phyloP scores from a whole-genome alignment of 768 basidiomycete genomes.

The Serpula lacrymans region DNA sequence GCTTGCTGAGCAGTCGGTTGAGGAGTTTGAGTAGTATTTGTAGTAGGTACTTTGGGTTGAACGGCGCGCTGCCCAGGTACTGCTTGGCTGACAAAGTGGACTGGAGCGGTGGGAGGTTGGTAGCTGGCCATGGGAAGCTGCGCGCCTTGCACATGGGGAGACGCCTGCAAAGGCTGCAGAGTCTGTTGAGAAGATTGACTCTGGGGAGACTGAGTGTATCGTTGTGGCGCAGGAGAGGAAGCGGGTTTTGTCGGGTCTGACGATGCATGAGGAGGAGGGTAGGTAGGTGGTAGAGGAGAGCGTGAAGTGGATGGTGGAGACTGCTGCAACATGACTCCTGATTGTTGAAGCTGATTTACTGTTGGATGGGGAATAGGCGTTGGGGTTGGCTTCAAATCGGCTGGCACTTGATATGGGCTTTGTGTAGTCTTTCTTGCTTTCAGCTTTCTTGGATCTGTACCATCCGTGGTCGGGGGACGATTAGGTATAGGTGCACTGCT shows the following conservation, averaged over 20 bases:
- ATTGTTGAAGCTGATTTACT: slow-evolving; percentile 31
- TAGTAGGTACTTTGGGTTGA: slow-evolving; percentile 9
- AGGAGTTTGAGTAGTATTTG: too few species aligned
- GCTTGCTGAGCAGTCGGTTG: slow-evolving; percentile 17
- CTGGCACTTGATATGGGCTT: slow-evolving; percentile 20
- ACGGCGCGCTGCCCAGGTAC: slow-evolving; percentile 9
- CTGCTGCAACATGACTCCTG: slow-evolving; percentile 20
- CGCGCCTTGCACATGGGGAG: slow-evolving; percentile 24
- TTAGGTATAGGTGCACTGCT: too few species aligned
- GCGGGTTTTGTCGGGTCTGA: slow-evolving; percentile 16
- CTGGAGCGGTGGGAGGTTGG: slow-evolving; percentile 17
- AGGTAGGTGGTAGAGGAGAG: slow-evolving; percentile 17
- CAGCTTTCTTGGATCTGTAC: slow-evolving; percentile 19
- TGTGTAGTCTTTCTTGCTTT: slow-evolving; percentile 27
- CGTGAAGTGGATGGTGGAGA: slow-evolving; percentile 27
- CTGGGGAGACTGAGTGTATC: slow-evolving; percentile 33
- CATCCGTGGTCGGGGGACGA: slow-evolving; percentile 15
- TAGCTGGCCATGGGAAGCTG: slow-evolving; percentile 23
- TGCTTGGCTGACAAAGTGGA: slow-evolving; percentile 27
- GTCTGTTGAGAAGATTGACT: slow-evolving; percentile 31
- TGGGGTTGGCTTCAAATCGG: slow-evolving; percentile 26
- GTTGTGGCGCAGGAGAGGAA: slow-evolving; percentile 28
- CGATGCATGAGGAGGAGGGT: slow-evolving; percentile 15
- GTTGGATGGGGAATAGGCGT: slow-evolving; percentile 29
- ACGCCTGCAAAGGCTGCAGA: slow-evolving; percentile 27